phyloP scores from a whole-genome alignment of 306 rosid genomes.

The Pyrus pyrifolia region DNA sequence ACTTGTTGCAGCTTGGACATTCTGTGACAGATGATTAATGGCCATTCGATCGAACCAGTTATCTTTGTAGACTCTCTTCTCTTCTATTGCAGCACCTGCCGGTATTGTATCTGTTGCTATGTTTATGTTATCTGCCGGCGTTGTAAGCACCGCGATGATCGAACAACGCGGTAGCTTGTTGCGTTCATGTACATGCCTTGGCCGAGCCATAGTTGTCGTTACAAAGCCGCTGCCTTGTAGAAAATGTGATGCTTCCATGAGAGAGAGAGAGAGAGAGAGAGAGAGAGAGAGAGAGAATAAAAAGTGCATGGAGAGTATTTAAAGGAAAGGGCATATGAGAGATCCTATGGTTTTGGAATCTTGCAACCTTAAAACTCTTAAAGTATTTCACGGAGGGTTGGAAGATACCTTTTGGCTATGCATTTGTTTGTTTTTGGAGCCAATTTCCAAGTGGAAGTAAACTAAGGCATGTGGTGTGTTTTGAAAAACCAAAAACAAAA shows the following conservation, averaged over 20 bases:
- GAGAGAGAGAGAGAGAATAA: background rate
- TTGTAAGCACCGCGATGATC: constrained; percentile 43
- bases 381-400: background rate
- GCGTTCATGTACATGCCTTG: constrained; percentile 16
- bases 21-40: constrained; percentile 55
- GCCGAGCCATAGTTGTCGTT: constrained; percentile 16
- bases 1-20: constrained; percentile 84
- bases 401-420: constrained; percentile 18
- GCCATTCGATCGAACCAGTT: constrained; percentile 71
- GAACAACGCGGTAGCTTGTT: constrained; percentile 7
- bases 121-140: constrained; percentile 20
- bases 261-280: background rate
- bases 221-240: constrained; percentile 20
- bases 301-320: constrained; percentile 35
- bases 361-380: background rate
- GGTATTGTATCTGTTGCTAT: background rate
- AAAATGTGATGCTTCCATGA: constrained; percentile 54
- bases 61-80: constrained; percentile 35
- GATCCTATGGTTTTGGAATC: constrained; percentile 35
- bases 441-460: background rate
- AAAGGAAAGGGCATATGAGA: constrained; percentile 9
- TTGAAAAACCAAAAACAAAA: background rate
- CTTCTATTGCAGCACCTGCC: background rate
- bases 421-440: constrained; percentile 6
- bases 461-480: background rate